phyloP scores from a whole-genome alignment of 805 yeast species.

The Metschnikowia sp. region DNA sequence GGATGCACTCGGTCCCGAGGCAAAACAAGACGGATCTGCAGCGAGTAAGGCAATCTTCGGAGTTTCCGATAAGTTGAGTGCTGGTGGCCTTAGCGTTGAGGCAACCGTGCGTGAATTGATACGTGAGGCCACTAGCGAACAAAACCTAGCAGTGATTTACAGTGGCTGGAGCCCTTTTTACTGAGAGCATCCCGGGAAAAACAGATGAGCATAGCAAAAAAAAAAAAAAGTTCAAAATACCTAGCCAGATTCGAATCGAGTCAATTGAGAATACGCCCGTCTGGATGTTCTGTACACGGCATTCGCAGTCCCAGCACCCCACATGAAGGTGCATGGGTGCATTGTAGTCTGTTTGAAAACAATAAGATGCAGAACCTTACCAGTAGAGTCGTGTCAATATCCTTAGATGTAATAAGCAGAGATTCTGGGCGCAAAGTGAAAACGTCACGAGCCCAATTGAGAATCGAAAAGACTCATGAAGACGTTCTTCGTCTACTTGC shows the following conservation, averaged over 20 bases:
- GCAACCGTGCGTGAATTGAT: conserved; percentile 81
- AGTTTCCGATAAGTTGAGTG: conserved; percentile 66
- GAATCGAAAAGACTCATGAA: neutral
- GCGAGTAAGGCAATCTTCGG: conserved; percentile 75
- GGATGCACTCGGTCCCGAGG: conserved; percentile 17
- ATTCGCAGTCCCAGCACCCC: neutral
- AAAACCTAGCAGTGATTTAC: conserved; percentile 70
- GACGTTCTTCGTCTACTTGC: conserved; percentile 5
- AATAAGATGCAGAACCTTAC: neutral
- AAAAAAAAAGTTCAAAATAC: neutral
- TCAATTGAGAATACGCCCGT: too few relatives aligned
- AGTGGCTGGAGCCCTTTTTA: conserved; percentile 85
- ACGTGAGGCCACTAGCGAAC: conserved; percentile 65
- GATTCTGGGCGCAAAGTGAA: conserved; percentile 6
- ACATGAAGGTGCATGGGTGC: neutral
- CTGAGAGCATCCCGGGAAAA: conserved; percentile 19
- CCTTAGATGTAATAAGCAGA: conserved; percentile 6
- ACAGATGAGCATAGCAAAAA: neutral
- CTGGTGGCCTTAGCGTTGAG: conserved; percentile 70
- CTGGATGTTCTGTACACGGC: neutral
- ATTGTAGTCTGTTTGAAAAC: neutral
- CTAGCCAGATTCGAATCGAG: too few relatives aligned
- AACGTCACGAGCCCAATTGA: conserved; percentile 10
- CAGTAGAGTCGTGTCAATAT: conserved; percentile 6
- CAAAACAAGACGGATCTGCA: conserved; percentile 53